Evolutionary conservation across 2,329 filamentous ascomycete species (phyloP), one percentile per base, ranked within the genome.

Genomic region (Sporothrix humicola): DNA sequence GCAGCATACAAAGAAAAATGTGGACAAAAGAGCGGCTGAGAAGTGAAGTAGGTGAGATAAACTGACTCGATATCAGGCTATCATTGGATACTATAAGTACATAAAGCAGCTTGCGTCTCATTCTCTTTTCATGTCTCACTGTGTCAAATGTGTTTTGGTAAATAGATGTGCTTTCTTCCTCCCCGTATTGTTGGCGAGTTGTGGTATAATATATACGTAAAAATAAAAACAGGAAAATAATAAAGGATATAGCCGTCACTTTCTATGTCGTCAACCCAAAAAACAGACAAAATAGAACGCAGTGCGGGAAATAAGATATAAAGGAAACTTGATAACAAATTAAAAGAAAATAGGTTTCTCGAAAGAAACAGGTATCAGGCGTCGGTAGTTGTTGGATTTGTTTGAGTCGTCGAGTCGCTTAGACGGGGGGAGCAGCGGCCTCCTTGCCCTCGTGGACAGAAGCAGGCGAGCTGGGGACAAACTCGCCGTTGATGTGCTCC

Each of bases 391-490:
- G 10, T 8, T 37, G 7, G 15, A 15, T 31, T 17, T 31, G 42
- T 56, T 17, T 3, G 48, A 20, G 2, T 26, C 23, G 7, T 44
- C 8, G 26, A 20, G 15, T 31, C 48, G 20, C 50, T 65, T 72
- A 71, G 26, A 37, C 73, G 3, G 46, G 31, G 23, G 65, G 13
- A n/a, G 63, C 44, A 23, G 71, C 44, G 23, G 71, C 26, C 69
- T 73, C 72, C 72, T 75, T 75, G 71, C 37, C 52, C 74, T 75
- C 74, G 50, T 72, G 72, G 54, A 75, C 72, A 26, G 69, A 72
- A 26, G 66, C 74, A 3, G 72, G 72, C 37, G 44, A 61, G 74
- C 72, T 73, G 50, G 74, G 13, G 9, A 71, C 68, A 13, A 71
- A 44, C 61, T 74, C 71, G 71, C 71, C 73, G 68, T 73, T 68